These are phyloP conservation scores for Fusarium redolens DNA, from an alignment of 2,329 filamentous ascomycete genomes.

Conservation along the genomic window DNA sequence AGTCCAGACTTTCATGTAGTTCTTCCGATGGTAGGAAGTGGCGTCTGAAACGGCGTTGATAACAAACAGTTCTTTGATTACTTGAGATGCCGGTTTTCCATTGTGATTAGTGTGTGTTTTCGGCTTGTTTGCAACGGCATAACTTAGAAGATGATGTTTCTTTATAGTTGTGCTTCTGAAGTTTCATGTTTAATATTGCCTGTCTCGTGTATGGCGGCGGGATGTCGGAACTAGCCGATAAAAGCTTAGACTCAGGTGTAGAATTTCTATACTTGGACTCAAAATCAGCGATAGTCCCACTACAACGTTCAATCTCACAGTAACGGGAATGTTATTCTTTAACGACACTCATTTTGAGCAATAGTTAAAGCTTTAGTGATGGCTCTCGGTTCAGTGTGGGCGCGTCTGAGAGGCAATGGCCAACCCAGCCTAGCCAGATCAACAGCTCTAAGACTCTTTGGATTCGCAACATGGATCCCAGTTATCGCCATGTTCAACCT, in stretches of 20 bases:
- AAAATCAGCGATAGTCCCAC: constrained; percentile 1
- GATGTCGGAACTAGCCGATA: constrained; percentile 37
- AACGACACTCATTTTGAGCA: neutral
- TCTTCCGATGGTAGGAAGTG: constrained; percentile 43
- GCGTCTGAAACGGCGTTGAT: constrained; percentile 46
- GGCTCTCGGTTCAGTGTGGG: constrained; percentile 53
- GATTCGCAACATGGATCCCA: constrained; percentile 71
- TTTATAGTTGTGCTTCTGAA: neutral
- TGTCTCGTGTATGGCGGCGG: neutral
- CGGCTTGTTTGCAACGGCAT: neutral
- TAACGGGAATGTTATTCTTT: constrained; percentile 9
- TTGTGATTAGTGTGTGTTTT: neutral
- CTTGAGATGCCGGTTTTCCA: neutral
- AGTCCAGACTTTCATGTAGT: constrained; percentile 46
- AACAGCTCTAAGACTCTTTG: constrained; percentile 61
- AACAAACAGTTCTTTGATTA: constrained; percentile 41
- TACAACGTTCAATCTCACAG: constrained; percentile 1
- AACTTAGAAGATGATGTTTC: neutral
- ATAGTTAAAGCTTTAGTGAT: constrained; percentile 42
- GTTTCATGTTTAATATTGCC: neutral
- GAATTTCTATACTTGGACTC: constrained; percentile 26
- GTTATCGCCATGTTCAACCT: constrained; percentile 70
- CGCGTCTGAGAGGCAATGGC: constrained; percentile 43
- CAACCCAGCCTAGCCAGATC: constrained; percentile 42
- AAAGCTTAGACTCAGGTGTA: constrained; percentile 30